Conservation (phyloP, 2,329 filamentous ascomycete species). For the Hortaea werneckii region DNA sequence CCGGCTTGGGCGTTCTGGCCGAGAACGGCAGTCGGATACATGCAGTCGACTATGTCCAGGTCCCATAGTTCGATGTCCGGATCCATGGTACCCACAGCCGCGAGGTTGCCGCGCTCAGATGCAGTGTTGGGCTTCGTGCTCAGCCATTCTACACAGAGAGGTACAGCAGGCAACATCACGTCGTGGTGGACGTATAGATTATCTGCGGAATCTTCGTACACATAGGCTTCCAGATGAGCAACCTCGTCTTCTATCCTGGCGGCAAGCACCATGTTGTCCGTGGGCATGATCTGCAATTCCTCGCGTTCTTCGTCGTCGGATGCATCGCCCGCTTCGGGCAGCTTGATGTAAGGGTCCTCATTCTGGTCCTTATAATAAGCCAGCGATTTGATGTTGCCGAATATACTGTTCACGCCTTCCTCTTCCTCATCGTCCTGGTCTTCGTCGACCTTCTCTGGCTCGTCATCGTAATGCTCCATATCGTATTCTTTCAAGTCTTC, state of each 20-base stretch:
- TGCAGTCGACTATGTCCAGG: slow-evolving; percentile 87
- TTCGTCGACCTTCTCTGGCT: slow-evolving; percentile 52
- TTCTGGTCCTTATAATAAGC: slow-evolving; percentile 91
- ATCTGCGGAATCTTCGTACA: slow-evolving; percentile 88
- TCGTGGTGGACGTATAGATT: slow-evolving; percentile 99
- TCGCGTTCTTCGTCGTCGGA: slow-evolving; percentile 76
- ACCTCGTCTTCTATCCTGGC: slow-evolving; percentile 96
- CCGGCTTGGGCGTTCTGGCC: slow-evolving; percentile 47
- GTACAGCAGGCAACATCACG: slow-evolving; percentile 96
- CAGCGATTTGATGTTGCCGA: slow-evolving; percentile 86
- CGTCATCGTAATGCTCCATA: slow-evolving; percentile 87
- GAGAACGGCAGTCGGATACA: slow-evolving; percentile 95
- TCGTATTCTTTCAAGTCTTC: slow-evolving; percentile 94
- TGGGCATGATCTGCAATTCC: slow-evolving; percentile 84
- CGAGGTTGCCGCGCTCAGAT: slow-evolving; percentile 71
- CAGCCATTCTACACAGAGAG: slow-evolving; percentile 90
- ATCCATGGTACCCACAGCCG: slow-evolving; percentile 93
- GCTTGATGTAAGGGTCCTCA: slow-evolving; percentile 91
- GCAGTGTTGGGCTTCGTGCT: slow-evolving; percentile 77
- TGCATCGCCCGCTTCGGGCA: slow-evolving; percentile 57
- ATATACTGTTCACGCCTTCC: slow-evolving; percentile 59
- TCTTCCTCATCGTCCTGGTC: slow-evolving; percentile 49
- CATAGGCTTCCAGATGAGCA: slow-evolving; percentile 67
- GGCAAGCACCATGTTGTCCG: slow-evolving; percentile 84
- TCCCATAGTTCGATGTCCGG: slow-evolving; percentile 99